These are phyloP conservation scores for Pleurotus salmoneostramineus DNA, from an alignment of 768 basidiomycete genomes.

Conservation along the genomic window DNA sequence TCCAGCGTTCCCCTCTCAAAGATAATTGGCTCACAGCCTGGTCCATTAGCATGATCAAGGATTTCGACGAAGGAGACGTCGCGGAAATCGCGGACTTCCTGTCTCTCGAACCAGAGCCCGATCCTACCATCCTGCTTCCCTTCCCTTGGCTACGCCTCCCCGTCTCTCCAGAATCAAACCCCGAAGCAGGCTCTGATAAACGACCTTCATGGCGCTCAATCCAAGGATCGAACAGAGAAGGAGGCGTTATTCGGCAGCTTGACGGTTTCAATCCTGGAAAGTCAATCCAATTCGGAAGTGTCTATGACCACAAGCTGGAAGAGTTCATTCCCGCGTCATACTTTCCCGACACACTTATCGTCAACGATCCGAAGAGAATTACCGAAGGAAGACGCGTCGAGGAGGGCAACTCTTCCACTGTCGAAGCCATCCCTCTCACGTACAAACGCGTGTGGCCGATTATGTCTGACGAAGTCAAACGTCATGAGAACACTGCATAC, in stretches of 20 bases:
- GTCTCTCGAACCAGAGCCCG: background rate
- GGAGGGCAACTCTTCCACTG: background rate
- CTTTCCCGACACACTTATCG: slow-evolving; percentile 3
- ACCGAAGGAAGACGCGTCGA: background rate
- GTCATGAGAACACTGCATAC: background rate
- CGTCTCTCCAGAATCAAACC: background rate
- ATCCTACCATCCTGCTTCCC: background rate
- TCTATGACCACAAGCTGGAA: background rate
- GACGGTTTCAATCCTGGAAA: background rate
- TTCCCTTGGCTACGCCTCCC: background rate
- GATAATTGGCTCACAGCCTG: background rate
- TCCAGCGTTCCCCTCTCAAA: background rate
- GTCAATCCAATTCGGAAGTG: background rate
- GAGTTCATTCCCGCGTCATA: background rate
- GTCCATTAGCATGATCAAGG: slow-evolving; percentile 1
- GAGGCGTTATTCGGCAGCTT: background rate
- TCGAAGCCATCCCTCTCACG: background rate
- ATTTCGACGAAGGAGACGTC: slow-evolving; percentile 1
- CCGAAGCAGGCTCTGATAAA: background rate
- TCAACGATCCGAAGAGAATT: slow-evolving; percentile 3
- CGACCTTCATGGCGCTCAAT: background rate
- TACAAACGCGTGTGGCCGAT: slow-evolving; percentile 5
- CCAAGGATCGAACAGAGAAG: background rate
- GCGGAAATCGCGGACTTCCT: background rate
- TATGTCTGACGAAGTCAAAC: background rate